A percentile compares a stretch with the other conserved stretches of the same genome.
phyloP scores from a whole-genome alignment of 305 asterid species.

The Coffea humblotiana region DNA sequence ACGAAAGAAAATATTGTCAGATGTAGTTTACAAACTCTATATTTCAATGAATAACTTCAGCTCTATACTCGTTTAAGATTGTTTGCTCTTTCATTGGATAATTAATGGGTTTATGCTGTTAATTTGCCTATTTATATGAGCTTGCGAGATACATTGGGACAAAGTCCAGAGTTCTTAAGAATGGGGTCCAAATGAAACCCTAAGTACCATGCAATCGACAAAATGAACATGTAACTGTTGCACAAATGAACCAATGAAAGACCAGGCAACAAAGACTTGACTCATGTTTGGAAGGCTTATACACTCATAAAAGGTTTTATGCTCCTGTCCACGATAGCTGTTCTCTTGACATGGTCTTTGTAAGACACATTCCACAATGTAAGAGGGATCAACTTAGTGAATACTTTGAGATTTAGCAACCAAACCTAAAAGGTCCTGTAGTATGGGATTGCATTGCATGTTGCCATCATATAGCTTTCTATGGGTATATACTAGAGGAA shows the following conservation, averaged over 20 bases:
- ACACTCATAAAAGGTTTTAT: neutral
- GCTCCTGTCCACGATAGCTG: neutral
- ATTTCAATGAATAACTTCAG: neutral
- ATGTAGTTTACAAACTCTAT: neutral
- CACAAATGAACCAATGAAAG: neutral
- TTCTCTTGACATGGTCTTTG: neutral
- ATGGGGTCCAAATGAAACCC: neutral
- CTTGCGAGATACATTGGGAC: neutral
- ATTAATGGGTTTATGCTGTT: neutral
- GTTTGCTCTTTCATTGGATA: neutral
- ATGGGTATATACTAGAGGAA: neutral
- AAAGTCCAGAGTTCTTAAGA: neutral
- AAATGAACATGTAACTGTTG: neutral
- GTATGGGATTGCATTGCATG: neutral
- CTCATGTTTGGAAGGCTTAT: neutral
- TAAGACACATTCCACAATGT: neutral
- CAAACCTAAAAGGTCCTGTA: neutral
- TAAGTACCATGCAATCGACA: neutral
- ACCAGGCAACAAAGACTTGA: neutral
- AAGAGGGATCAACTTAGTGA: neutral
- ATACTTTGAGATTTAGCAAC: neutral
- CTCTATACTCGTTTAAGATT: neutral
- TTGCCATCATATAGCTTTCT: neutral
- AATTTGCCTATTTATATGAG: neutral
- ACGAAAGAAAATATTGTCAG: neutral